Conservation (phyloP, 2,329 filamentous ascomycete species). For the Fusarium sp. region DNA sequence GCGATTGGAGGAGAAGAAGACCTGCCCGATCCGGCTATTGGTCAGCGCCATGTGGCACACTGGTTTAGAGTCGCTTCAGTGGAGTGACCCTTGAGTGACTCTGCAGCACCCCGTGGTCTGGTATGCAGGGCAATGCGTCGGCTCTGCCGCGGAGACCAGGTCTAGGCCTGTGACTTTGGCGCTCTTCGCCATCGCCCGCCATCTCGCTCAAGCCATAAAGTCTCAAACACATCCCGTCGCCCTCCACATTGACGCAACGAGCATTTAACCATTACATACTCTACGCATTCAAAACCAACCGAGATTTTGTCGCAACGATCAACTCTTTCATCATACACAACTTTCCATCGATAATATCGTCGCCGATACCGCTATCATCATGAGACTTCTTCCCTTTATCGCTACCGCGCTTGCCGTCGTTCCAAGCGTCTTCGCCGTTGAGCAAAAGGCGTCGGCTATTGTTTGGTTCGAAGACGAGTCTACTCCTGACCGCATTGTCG, state of each 20-base stretch:
- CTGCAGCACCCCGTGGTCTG: constrained; percentile 24
- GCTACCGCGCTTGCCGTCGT: constrained; percentile 70
- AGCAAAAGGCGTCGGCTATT: constrained; percentile 80
- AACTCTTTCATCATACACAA: neutral
- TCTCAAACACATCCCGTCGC: constrained; percentile 24
- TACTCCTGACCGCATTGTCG: constrained; percentile 74
- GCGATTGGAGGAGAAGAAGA: constrained; percentile 28
- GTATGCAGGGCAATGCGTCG: constrained; percentile 26
- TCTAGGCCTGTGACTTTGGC: neutral
- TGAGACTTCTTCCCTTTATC: constrained; percentile 74
- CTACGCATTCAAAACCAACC: constrained; percentile 2
- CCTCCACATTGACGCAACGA: constrained; percentile 31
- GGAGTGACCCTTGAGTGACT: constrained; percentile 28
- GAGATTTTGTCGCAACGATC: constrained; percentile 15
- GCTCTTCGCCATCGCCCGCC: constrained; percentile 19
- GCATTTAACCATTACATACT: constrained; percentile 12
- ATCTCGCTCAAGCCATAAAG: constrained; percentile 26
- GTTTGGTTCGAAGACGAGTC: constrained; percentile 81
- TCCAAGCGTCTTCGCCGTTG: constrained; percentile 73
- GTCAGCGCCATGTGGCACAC: constrained; percentile 27
- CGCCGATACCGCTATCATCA: constrained; percentile 56
- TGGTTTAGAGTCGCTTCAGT: constrained; percentile 30
- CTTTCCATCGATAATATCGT: constrained; percentile 9
- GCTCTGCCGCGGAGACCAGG: constrained; percentile 22
- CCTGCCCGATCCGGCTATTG: constrained; percentile 36